Evolutionary conservation across 2,329 filamentous ascomycete genomes (phyloP).

Genomic region (Exserohilum turcica): DNA sequence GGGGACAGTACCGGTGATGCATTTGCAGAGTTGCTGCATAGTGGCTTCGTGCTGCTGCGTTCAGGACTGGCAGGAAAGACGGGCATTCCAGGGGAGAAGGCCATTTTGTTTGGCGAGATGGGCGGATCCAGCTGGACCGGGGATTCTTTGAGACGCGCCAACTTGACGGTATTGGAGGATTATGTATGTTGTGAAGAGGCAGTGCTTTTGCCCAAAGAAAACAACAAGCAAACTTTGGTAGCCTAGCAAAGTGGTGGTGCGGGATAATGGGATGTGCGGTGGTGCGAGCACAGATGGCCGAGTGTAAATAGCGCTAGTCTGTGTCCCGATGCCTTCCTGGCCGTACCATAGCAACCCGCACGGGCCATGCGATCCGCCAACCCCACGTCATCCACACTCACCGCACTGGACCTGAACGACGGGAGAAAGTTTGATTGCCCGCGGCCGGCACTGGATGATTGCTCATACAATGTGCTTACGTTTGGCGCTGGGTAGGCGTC

Average conservation of each 20-base stretch:
- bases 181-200: constrained; percentile 9
- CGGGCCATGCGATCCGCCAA: constrained; percentile 12
- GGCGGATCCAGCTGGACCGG: constrained; percentile 46
- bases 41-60: constrained; percentile 55
- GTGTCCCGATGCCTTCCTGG: constrained; percentile 24
- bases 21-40: constrained; percentile 28
- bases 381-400: constrained; percentile 11
- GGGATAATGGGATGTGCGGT: constrained; percentile 16
- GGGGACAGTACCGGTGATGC: constrained; percentile 31
- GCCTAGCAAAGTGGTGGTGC: constrained; percentile 18
- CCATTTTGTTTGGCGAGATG: constrained; percentile 53
- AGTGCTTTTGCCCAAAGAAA: constrained; percentile 8
- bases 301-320: constrained; percentile 34
- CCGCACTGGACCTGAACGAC: too few species aligned
- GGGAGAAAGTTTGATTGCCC: too few species aligned
- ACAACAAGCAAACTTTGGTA: constrained; percentile 10
- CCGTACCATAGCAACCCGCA: constrained; percentile 35
- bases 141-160: constrained; percentile 46
- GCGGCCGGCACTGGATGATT: too few species aligned
- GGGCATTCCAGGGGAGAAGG: constrained; percentile 62
- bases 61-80: constrained; percentile 68
- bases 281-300: constrained; percentile 22
- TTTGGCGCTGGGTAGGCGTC: too few species aligned
- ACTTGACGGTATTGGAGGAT: constrained; percentile 35
- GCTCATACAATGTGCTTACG: too few species aligned